Evolutionary conservation across 495 filamentous ascomycete species (phyloP), one percentile per base, ranked within the genome.

Genomic region (Penicillium salamii): DNA sequence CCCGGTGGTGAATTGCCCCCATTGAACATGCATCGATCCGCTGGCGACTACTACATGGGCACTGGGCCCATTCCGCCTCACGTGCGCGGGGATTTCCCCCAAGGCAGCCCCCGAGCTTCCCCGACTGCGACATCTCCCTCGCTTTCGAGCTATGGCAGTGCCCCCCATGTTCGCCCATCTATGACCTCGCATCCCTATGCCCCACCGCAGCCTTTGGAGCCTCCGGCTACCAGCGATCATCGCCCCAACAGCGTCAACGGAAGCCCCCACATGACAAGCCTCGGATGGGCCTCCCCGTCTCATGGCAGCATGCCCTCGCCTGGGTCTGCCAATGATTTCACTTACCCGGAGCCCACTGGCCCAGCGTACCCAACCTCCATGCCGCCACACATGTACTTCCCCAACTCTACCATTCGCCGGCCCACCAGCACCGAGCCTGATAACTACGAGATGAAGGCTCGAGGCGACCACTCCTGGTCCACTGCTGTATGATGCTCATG

Each of bases 141-240:
- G 7, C 65, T 82, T 7, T 83, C 83, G 9, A 79, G 74, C 49
- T 84, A 77, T 51, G 70, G 70, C 50, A 81, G 68, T 61, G 71
- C 54, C 52, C 82, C 44, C 73, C 82, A 64, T 70, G 79, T 55
- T 65, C 86, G 70, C 61, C 89, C 65, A 53, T 86, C 65, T 50
- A 79, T 77, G 83, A 92, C 82, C 57, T 96, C 91, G 15, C 90
- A 96, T 68, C 91, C 91, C 0, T 96, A 91, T 61, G 87, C 81
- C 19, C 89, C 89, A 7, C 92, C 93, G 0, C 83, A 87, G 31
- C 88, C 90, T 26, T 78, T 98, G 5, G 93, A 98, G 63, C 92
- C 93, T 18, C 91, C 87, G 36, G 76, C 90, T 28, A 89, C 89
- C 60, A 80, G 80, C 24, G 88, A 91, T 53, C 83, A 86, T 39